Percentiles rank a stretch among this genome's conserved stretches.
Conservation (phyloP, 768 basidiomycete species). For the Rhizopogon vinicolor region DNA sequence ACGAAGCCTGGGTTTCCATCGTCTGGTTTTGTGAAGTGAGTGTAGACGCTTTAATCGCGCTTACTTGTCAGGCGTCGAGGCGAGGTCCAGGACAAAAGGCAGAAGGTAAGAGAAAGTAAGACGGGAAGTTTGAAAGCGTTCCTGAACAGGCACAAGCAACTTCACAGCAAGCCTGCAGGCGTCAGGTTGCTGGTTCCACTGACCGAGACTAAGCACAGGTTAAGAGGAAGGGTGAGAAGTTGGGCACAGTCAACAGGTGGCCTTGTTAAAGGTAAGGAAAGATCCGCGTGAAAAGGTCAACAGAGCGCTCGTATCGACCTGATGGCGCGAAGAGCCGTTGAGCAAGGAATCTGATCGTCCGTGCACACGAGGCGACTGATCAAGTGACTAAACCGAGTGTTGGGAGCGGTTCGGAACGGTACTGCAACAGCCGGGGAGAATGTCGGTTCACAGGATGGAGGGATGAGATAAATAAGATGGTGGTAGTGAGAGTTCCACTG, state of each 20-base stretch:
- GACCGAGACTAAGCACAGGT: background rate
- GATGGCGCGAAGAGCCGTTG: background rate
- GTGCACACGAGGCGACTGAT: background rate
- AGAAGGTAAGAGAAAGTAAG: background rate
- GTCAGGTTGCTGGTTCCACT: background rate
- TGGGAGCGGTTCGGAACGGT: background rate
- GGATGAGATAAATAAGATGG: background rate
- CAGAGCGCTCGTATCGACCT: background rate
- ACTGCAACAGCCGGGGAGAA: background rate
- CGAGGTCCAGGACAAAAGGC: background rate
- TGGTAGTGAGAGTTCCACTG: background rate
- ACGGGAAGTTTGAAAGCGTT: background rate
- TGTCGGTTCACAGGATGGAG: background rate
- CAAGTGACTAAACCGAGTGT: background rate
- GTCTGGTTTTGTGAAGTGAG: background rate
- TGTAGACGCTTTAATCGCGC: background rate
- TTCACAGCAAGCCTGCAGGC: background rate
- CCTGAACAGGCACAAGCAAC: background rate
- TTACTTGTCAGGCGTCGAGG: background rate
- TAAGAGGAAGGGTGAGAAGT: background rate
- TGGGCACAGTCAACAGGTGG: background rate
- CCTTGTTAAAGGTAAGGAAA: background rate
- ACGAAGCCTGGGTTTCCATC: slow-evolving; percentile 1
- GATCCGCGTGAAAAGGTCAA: background rate
- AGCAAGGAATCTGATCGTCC: background rate